Conservation (phyloP, 371 early-diverging fungal species). For the Apophysomyces variabilis region DNA sequence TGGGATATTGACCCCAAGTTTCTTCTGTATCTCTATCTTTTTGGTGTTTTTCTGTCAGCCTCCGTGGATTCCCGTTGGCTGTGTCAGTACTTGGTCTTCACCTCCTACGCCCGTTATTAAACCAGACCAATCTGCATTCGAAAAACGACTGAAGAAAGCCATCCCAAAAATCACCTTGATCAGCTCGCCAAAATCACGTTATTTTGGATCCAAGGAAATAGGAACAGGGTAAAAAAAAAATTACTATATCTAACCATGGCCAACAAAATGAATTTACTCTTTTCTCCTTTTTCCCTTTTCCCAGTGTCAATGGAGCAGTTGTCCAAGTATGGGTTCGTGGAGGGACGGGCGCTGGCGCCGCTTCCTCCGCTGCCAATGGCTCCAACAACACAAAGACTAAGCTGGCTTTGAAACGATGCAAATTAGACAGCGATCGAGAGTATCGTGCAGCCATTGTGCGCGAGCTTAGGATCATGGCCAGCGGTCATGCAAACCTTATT, state of each 20-base stretch:
- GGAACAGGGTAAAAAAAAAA: slow-evolving; percentile 30
- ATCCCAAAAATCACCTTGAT: slow-evolving; percentile 28
- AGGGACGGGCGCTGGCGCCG: slow-evolving; percentile 3
- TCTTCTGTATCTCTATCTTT: neutral
- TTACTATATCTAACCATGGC: neutral
- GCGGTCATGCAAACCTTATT: slow-evolving; percentile 47
- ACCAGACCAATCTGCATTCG: slow-evolving; percentile 27
- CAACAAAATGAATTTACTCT: neutral
- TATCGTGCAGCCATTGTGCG: slow-evolving; percentile 51
- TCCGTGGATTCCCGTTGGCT: slow-evolving; percentile 34
- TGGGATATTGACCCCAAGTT: neutral
- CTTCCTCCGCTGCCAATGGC: slow-evolving; percentile 4
- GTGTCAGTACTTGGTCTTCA: slow-evolving; percentile 23
- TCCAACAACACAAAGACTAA: neutral
- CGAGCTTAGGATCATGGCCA: slow-evolving; percentile 53
- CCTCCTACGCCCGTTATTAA: slow-evolving; percentile 24
- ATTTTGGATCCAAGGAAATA: slow-evolving; percentile 32
- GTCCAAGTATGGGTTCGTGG: slow-evolving; percentile 31
- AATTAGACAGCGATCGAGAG: slow-evolving; percentile 44
- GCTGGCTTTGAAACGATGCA: slow-evolving; percentile 50
- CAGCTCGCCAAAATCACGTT: slow-evolving; percentile 23
- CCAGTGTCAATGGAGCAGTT: slow-evolving; percentile 32
- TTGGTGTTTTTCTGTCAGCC: slow-evolving; percentile 16
- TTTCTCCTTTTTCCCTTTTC: neutral
- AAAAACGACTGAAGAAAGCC: slow-evolving; percentile 33